Evolutionary conservation across 129 eudicot genomes (phyloP), one percentile per base, ranked within the genome.

Genomic region (Helianthus tuberosus): DNA sequence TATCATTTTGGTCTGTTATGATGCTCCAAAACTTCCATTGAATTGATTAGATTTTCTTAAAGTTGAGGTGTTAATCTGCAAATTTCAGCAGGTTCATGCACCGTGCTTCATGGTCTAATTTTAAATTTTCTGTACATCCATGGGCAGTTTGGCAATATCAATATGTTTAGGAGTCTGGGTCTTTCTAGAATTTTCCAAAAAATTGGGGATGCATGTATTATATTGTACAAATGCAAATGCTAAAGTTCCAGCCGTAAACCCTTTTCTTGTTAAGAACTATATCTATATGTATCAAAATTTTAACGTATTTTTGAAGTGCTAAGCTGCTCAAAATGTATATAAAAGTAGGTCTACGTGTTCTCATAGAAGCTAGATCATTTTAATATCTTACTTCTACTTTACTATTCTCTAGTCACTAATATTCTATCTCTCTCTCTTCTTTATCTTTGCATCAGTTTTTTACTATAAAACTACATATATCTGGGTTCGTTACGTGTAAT

Each of bases 81-180:
- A 58, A 58, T 58, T 10, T 58, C 38, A 58, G 39, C 25, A 25
- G 11, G 7, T 32, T 62, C 47, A 62, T 35, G 47, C 47, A 5
- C 47, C 3, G 20, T 66, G 39, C 64, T 66, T 66, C 32, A 7
- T 66, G 16, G 39, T 67, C 11, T 46, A 32, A 23, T 67, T 23
- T 46, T 53, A 20, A 41, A 10, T 11, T 64, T 39, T 64, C 52
- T 39, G 51, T 16, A 39, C 35, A 64, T 39, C 51, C 27, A 67
- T 46, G 71, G 16, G 5, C 53, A 25, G 44, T 66, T 66, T 41
- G 71, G 52, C 52, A 41, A 32, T 62, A 62, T 62, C 52, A 41
- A 32, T 62, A 62, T 62, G 47, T 32, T 36, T 38, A n/a, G 11
- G 23, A 38, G 36, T 57, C 5, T 57, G 36, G 35, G 36, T 6